Evolutionary conservation across 306 rosid species (phyloP).

Genomic region (Fragaria ananassa): DNA sequence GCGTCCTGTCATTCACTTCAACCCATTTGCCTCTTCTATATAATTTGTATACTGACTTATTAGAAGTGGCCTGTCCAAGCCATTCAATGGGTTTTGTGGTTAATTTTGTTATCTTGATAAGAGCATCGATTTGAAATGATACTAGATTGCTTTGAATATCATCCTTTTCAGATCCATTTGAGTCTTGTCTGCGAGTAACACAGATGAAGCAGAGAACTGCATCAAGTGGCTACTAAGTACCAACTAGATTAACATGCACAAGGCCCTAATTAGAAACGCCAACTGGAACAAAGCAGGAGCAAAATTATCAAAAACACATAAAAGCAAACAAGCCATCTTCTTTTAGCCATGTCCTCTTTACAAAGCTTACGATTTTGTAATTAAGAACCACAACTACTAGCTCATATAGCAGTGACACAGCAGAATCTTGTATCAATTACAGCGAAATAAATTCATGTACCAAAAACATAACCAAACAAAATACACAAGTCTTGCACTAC

Average conservation of each 20-base stretch:
- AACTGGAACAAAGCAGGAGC: background rate
- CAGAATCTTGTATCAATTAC: background rate
- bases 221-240: background rate
- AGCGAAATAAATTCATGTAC: background rate
- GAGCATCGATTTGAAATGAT: background rate
- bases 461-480: background rate
- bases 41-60: background rate
- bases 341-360: background rate
- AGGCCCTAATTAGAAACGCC: background rate
- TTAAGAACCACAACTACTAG: background rate
- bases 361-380: background rate
- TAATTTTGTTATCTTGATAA: background rate
- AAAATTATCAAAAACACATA: background rate
- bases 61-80: background rate
- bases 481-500: background rate
- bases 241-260: background rate
- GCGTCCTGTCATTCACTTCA: conserved; percentile 23
- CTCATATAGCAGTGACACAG: background rate
- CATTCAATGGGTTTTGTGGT: background rate
- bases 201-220: background rate
- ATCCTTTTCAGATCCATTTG: too few relatives aligned
- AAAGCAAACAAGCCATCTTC: background rate
- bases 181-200: background rate
- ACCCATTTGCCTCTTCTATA: conserved; percentile 6
- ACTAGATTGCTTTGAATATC: background rate